A percentile compares a stretch with the other conserved stretches of the same genome.
Conservation (phyloP, 495 filamentous ascomycete genomes). For the Durotheca rogersii region DNA sequence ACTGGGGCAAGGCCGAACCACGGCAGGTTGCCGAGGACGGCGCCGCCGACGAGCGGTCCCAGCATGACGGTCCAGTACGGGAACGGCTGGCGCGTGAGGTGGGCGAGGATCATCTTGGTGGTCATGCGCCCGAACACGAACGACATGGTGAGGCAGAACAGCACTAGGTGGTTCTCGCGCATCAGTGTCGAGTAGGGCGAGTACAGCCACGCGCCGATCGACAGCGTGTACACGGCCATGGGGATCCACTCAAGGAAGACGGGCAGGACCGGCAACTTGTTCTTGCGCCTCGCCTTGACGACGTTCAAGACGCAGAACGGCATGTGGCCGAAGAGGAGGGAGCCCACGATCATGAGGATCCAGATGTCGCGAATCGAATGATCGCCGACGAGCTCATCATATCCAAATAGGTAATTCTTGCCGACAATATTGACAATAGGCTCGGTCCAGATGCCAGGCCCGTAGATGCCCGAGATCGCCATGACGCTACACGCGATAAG, state of each 20-base stretch:
- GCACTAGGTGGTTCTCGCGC: conserved; percentile 77
- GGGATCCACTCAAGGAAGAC: conserved; percentile 95
- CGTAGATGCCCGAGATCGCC: conserved; percentile 81
- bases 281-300: conserved; percentile 66
- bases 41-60: conserved; percentile 79
- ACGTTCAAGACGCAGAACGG: conserved; percentile 83
- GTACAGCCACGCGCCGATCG: conserved; percentile 79
- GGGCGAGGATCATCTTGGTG: conserved; percentile 97
- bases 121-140: conserved; percentile 99
- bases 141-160: conserved; percentile 91
- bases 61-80: conserved; percentile 95
- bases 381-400: conserved; percentile 58
- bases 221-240: conserved; percentile 74
- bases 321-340: conserved; percentile 78
- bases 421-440: conserved; percentile 66
- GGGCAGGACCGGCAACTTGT: conserved; percentile 74
- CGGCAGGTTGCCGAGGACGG: conserved; percentile 79
- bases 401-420: conserved; percentile 50
- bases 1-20: conserved; percentile 66
- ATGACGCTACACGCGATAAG: conserved; percentile 84
- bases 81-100: conserved; percentile 90
- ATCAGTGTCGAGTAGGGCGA: conserved; percentile 80
- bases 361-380: conserved; percentile 80
- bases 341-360: conserved; percentile 71
- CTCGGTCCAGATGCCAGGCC: conserved; percentile 82